These are phyloP conservation scores for Prunus mume DNA, from an alignment of 306 rosid genomes.

Conservation along the genomic window DNA sequence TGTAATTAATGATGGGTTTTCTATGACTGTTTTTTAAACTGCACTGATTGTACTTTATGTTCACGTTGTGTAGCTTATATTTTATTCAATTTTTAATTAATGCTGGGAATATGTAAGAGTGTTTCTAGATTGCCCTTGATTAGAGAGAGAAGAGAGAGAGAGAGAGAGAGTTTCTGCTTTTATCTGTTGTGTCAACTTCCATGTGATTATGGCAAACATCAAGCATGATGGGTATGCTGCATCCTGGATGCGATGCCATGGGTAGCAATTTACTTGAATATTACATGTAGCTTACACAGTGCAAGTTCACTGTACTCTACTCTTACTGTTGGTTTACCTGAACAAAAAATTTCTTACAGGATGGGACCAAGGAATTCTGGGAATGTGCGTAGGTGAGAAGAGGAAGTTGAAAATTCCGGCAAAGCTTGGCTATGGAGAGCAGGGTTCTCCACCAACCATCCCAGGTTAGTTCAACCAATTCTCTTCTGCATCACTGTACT, in stretches of 20 bases:
- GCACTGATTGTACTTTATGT: neutral
- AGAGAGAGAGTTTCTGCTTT: too few relatives aligned
- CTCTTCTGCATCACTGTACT: neutral
- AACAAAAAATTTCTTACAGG: slow-evolving; percentile 44
- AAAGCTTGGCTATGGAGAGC: slow-evolving; percentile 87
- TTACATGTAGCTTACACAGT: neutral
- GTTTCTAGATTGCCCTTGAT: neutral
- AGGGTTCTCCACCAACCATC: slow-evolving; percentile 91
- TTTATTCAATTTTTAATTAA: neutral
- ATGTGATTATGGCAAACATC: neutral
- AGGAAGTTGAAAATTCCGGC: slow-evolving; percentile 92
- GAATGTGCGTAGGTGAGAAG: slow-evolving; percentile 97
- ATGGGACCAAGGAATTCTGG: slow-evolving; percentile 97
- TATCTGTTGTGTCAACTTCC: too few relatives aligned
- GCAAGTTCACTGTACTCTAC: neutral
- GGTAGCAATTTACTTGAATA: neutral
- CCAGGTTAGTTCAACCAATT: slow-evolving; percentile 52
- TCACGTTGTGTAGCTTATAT: neutral
- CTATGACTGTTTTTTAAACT: neutral
- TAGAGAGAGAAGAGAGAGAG: too few relatives aligned
- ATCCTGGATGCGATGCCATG: neutral
- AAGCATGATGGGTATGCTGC: neutral
- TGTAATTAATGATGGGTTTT: neutral
- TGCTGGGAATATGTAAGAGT: neutral
- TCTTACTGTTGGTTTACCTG: neutral